Evolutionary conservation across 179 eudicot species (phyloP).

Genomic region (Heliamphora pulchella): DNA sequence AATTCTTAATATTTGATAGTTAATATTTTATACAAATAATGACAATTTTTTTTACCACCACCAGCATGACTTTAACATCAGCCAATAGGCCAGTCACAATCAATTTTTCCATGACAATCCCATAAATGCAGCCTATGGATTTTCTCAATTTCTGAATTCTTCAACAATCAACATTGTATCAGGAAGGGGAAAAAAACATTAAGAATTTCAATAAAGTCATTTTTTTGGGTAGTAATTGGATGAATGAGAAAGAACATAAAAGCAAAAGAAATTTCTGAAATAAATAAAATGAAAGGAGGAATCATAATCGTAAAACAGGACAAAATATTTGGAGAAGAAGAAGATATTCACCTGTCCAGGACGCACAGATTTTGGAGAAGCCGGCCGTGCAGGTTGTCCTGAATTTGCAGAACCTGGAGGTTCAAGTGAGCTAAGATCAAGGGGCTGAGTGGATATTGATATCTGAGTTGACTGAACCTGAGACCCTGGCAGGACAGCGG

Average conservation of each 20-base stretch:
- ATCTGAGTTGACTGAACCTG: conserved; percentile 40
- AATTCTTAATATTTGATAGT: too few relatives aligned
- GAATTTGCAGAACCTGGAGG: conserved; percentile 51
- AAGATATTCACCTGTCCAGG: conserved; percentile 71
- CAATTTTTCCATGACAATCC: background rate
- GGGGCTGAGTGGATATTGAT: conserved; percentile 65
- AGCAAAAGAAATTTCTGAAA: background rate
- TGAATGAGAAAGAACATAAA: background rate
- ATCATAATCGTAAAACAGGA: background rate
- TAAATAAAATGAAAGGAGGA: background rate
- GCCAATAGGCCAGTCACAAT: background rate
- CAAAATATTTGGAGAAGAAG: background rate
- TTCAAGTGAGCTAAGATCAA: conserved; percentile 89
- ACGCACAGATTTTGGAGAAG: conserved; percentile 74
- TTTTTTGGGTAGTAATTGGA: background rate
- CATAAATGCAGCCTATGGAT: too few relatives aligned
- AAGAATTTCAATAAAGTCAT: background rate
- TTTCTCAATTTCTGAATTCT: background rate
- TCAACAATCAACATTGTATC: background rate
- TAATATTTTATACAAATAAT: too few relatives aligned
- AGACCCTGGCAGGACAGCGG: conserved; percentile 33
- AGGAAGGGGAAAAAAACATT: background rate
- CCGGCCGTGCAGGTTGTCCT: conserved; percentile 51
- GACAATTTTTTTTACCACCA: too few relatives aligned
- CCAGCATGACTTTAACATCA: background rate